Base-by-base conservation (phyloP, 495 filamentous ascomycete species). In the Lophium mytilinum region DNA sequence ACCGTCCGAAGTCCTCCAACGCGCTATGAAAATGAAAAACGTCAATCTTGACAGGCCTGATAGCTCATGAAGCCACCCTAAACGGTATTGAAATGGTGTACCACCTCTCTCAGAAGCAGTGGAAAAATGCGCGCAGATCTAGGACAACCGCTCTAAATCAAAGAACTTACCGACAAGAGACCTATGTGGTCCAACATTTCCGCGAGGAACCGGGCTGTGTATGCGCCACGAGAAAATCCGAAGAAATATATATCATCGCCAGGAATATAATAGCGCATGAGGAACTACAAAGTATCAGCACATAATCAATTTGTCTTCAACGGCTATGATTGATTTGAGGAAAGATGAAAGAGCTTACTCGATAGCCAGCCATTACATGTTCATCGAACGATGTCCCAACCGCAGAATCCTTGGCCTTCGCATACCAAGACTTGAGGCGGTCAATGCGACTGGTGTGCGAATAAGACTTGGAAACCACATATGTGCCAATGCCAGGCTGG, bases 181-280 rank as follows among this genome's bases (percentile, higher is more conserved):
- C 89, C 89, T 53, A 94, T 82, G 55, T 88, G 84, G 62, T 90
- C 86, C 11, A 95, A 75, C 89, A 94, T 93, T 64, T 92, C 87
- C 0, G 88, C 86, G 4, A 94, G 75, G 65, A 92, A 93, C 11
- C 88, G 83, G 6, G 89, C 89, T 19, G 88, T 89, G 67, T 93
- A 95, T n/a, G 88, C 82, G 10, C 89, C 89, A 18, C 89, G 82
- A 37, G 83, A 87, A 75, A 94, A 95, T 12, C 89, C 89, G 47
- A 93, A 92, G 63, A 93, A 80, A 51, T 74, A 83, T 52, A 93
- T 90, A 65, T 90, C 83, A 59, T 93, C 87, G 6, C 87, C 89
- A 0, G 83, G 81, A 12, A 76, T 73, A 66, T 94, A 94, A 70
- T 89, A 90, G 35, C 86, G 82, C 89, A 94, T 94, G 36, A 92